Evolutionary conservation across 2,329 filamentous ascomycete species (phyloP), one percentile per base, ranked within the genome.

Genomic region (Pyrenochaeta sp.): DNA sequence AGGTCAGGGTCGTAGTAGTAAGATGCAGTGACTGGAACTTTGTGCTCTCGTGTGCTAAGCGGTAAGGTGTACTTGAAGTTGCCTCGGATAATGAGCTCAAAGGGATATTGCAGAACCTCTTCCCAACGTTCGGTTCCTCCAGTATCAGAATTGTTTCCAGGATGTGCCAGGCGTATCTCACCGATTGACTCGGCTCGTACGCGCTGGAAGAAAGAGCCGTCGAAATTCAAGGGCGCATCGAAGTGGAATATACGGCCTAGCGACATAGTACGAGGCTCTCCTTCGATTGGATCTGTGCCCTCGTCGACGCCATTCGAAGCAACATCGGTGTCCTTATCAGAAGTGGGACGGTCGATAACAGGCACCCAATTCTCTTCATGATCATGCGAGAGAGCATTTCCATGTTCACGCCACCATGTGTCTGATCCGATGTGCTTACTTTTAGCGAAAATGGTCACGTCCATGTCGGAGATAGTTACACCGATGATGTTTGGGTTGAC

Each of bases 401-500:
- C 63, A 39, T 73, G 69, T 19, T 73, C 67, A 5, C 68, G 65
- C 72, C 71, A 74, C 68, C 65, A 73, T 29, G 54, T 62, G 42
- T 81, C 79, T 8, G 76, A 78, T n/a, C 89, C 89, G 9, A 93
- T 88, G 65, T 93, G 89, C 48, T 89, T 90, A 47, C 91, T 96
- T 72, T 95, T 96, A 20, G 94, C 94, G 71, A 97, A 97, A 21
- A 99, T 82, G 62, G 95, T 91, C 44, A 97, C 80, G 67, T 97
- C 91, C 65, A 95, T 87, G 32, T 92, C 86, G 52, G 89, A 86
- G 24, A 99, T 84, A 2, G 88, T 88, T 28, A 99, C 88, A 2
- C 90, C 85, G 26, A 97, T 88, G 27, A 96, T 85, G 59, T 97
- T 99, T 1, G 93, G 92, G 67, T 99, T 99, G 59, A 93, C 80